Evolutionary conservation across 352 stramenopile species (phyloP).

Genomic region (Halophytophthora batemanensis): DNA sequence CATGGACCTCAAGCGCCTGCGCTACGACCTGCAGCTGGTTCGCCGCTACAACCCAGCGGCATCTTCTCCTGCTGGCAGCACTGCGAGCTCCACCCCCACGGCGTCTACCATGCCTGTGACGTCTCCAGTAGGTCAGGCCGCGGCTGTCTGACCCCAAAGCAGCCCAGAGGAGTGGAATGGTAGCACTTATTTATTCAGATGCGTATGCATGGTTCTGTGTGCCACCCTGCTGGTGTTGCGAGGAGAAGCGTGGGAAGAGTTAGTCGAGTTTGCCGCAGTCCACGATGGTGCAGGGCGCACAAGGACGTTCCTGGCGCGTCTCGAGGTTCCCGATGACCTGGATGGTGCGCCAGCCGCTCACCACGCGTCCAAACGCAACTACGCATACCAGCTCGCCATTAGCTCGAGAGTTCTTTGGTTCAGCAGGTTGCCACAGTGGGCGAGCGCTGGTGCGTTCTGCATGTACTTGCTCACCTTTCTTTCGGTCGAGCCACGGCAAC

Average conservation of each 20-base stretch:
- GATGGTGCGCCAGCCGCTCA: constrained; percentile 60
- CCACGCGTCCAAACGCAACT: constrained; percentile 77
- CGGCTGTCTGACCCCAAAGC: constrained; percentile 19
- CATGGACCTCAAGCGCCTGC: constrained; percentile 57
- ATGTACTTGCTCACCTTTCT: constrained; percentile 56
- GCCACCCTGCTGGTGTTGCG: background rate
- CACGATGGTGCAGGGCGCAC: constrained; percentile 59
- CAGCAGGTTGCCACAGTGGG: background rate
- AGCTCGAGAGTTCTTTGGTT: background rate
- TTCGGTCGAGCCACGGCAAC: constrained; percentile 62
- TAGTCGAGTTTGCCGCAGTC: constrained; percentile 59
- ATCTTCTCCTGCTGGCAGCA: constrained; percentile 1
- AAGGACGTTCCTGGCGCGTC: constrained; percentile 52
- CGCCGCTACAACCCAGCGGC: constrained; percentile 15
- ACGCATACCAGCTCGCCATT: constrained; percentile 1
- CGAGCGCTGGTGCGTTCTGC: too few relatives aligned
- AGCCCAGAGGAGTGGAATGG: constrained; percentile 9
- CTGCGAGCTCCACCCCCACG: constrained; percentile 8
- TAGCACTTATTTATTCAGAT: constrained; percentile 32
- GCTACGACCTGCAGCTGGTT: constrained; percentile 55
- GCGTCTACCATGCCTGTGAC: constrained; percentile 14
- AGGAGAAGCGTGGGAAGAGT: constrained; percentile 2
- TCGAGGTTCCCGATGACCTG: constrained; percentile 48
- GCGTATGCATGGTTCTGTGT: too few relatives aligned
- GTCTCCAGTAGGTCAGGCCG: constrained; percentile 20